phyloP scores from a whole-genome alignment of 78 protist species.

The Chrysochromulina parva region DNA sequence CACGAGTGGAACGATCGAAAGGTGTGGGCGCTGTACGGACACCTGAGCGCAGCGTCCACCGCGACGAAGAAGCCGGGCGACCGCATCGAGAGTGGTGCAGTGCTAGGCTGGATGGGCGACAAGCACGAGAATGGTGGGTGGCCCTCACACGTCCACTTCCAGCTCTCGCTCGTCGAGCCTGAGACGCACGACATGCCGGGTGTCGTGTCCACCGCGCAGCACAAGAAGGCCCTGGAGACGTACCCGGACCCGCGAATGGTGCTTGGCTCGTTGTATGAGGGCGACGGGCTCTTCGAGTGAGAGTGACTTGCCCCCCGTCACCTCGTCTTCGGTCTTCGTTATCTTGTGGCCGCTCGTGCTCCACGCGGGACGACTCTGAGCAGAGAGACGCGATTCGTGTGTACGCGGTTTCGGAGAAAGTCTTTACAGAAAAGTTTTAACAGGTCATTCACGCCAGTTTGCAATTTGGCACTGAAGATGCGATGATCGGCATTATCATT shows the following conservation, averaged over 20 bases:
- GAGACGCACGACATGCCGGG: constrained; percentile 20
- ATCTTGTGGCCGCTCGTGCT: no score
- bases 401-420: no score
- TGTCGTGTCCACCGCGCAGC: not conserved
- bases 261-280: not conserved
- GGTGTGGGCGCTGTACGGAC: constrained; percentile 16
- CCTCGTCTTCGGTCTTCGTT: no score
- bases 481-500: no score
- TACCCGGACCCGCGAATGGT: not conserved
- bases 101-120: not conserved
- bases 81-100: not conserved
- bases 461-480: no score
- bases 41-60: not conserved
- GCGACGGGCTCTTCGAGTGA: not conserved
- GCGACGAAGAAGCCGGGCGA: not conserved
- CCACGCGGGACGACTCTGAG: no score
- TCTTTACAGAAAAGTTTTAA: no score
- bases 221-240: not conserved
- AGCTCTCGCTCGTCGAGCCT: not conserved
- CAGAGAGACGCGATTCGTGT: no score
- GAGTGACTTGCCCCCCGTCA: no score
- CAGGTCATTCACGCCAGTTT: no score
- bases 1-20: not conserved
- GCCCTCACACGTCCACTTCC: not conserved
- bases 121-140: not conserved